Evolutionary conservation across 306 rosid species (phyloP).

Genomic region (Rosa chinensis): DNA sequence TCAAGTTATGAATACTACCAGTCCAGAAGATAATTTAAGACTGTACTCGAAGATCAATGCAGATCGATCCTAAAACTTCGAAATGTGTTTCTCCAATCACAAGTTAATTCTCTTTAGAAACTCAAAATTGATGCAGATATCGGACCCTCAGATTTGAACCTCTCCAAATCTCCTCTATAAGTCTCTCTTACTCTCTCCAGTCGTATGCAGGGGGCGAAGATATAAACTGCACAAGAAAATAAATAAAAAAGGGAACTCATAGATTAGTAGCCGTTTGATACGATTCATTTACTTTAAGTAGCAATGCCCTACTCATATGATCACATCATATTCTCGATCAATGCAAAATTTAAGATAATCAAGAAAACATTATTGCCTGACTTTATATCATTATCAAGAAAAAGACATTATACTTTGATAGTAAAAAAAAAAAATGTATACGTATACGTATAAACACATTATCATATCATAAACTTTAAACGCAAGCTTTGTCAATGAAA

Average conservation of each 20-base stretch:
- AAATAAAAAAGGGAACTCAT: conserved; percentile 14
- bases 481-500: not conserved
- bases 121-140: conserved; percentile 33
- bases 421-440: not conserved
- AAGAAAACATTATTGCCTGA: not conserved
- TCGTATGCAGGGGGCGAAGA: conserved; percentile 27
- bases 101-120: conserved; percentile 29
- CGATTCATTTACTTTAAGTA: not conserved
- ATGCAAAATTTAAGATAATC: not conserved
- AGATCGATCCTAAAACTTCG: conserved; percentile 31
- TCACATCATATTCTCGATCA: not conserved
- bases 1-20: conserved; percentile 22
- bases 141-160: conserved; percentile 28
- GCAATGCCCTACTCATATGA: not conserved
- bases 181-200: conserved; percentile 18
- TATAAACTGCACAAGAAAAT: conserved; percentile 38
- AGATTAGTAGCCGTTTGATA: conserved; percentile 13
- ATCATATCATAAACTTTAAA: not conserved
- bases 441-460: not conserved
- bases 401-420: not conserved
- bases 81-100: conserved; percentile 15
- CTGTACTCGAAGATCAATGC: conserved; percentile 36
- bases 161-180: conserved; percentile 7
- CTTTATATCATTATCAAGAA: not conserved
- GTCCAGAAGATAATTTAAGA: conserved; percentile 5